Percentiles rank a stretch among this genome's conserved stretches.
These are phyloP conservation scores for Vachellia collinsii DNA, from an alignment of 306 rosid genomes.

Conservation along the genomic window DNA sequence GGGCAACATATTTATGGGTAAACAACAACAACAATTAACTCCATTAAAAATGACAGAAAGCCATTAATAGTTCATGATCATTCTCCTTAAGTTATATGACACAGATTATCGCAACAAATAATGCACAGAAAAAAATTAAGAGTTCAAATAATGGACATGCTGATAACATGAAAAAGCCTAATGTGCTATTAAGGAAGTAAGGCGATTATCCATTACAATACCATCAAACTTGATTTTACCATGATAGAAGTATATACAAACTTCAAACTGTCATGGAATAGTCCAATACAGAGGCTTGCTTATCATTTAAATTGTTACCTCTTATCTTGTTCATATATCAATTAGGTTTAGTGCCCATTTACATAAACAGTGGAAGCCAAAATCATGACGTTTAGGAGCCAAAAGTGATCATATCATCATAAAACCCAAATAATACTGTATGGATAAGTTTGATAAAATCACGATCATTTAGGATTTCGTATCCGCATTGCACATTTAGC, in stretches of 20 bases:
- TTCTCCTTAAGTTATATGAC: background rate
- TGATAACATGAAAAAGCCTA: background rate
- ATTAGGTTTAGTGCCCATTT: background rate
- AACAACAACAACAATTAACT: background rate
- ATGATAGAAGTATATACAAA: background rate
- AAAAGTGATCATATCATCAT: background rate
- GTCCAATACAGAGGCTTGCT: background rate
- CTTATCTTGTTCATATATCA: background rate
- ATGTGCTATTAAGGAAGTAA: background rate
- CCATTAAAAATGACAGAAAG: background rate
- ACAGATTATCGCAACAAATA: background rate
- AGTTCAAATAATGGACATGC: background rate
- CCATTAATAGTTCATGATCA: background rate
- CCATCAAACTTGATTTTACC: background rate
- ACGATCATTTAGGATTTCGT: background rate
- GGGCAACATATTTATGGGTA: background rate
- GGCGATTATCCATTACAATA: background rate
- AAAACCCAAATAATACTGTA: background rate
- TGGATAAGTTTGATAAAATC: background rate
- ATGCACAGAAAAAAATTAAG: background rate
- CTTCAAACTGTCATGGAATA: background rate
- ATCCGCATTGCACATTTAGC: background rate
- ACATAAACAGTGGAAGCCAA: background rate
- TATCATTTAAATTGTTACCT: background rate
- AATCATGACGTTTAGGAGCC: too few species aligned